phyloP scores from a whole-genome alignment of 495 filamentous ascomycete genomes.

The Choiromyces venosus region DNA sequence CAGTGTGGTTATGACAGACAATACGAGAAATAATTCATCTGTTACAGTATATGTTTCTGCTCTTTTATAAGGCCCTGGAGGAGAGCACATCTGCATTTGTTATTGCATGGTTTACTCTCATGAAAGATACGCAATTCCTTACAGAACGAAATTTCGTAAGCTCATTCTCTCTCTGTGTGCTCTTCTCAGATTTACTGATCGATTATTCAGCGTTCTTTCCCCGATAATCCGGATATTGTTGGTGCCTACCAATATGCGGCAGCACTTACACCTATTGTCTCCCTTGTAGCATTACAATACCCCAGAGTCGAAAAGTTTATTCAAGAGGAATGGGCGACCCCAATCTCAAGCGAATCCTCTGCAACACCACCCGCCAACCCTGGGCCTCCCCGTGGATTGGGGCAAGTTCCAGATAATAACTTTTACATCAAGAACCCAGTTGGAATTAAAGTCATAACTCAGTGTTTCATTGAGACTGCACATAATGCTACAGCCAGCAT shows the following conservation, averaged over 20 bases:
- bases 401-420: conserved; percentile 15
- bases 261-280: conserved; percentile 63
- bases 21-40: conserved; percentile 42
- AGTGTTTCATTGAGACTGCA: conserved; percentile 22
- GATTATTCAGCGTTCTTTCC: conserved; percentile 28
- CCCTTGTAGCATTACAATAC: conserved; percentile 68
- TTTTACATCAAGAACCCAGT: conserved; percentile 37
- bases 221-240: conserved; percentile 46
- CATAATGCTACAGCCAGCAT: conserved; percentile 18
- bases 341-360: conserved; percentile 37
- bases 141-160: conserved; percentile 22
- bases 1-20: conserved; percentile 15
- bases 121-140: conserved; percentile 48
- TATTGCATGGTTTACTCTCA: conserved; percentile 67
- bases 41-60: conserved; percentile 53
- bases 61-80: conserved; percentile 54
- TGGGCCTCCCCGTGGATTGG: conserved; percentile 22
- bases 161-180: neutral
- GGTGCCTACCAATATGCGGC: conserved; percentile 60
- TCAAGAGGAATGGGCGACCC: conserved; percentile 41
- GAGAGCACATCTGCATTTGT: conserved; percentile 57
- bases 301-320: conserved; percentile 45
- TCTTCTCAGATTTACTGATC: conserved; percentile 16
- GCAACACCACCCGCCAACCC: conserved; percentile 32
- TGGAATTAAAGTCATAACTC: conserved; percentile 35